Evolutionary conservation across 2,329 filamentous ascomycete species (phyloP), one percentile per base, ranked within the genome.

Genomic region (Pseudocercospora macadamiae): DNA sequence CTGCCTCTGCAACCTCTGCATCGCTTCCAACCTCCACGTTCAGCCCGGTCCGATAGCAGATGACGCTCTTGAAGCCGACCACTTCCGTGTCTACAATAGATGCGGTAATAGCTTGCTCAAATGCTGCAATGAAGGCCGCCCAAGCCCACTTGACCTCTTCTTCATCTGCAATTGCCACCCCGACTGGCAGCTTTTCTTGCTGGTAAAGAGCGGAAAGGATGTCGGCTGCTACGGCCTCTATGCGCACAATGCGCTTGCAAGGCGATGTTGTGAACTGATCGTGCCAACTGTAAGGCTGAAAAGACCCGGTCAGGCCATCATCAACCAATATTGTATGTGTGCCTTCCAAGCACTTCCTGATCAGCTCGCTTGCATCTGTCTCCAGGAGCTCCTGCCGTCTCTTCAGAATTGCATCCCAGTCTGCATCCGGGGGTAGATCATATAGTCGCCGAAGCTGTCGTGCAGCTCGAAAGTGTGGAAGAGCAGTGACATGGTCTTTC

Each of bases 31-130:
- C 70, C n/a, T 82, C 76, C 14, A 93, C 79, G 36, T 84, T 83
- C 4, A 93, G 78, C 0, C 91, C 91, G 0, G 87, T 90, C 12
- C 90, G 83, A 71, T 95, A 95, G 75, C 90, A 93, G 55, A 96
- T 85, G 49, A 93, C 86, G 1, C 87, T 90, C 73, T 96, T 95
- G 81, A 96, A 96, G 2, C 84, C 91, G 1, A 85, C 89, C 1
- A 96, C 86, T 16, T 87, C 82, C 0, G 83, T 76, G 68, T 95
- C 87, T 0, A 79, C 76, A 23, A 92, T 79, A 2, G 84, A 82
- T 1, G 79, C 73, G 9, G 76, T 70, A 32, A 95, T 86, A 21
- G 79, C 73, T 2, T 73, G 69, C 53, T 79, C 76, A 57, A 87
- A 86, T 3, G 79, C 76, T 2, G 74, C 73, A 10, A 81, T 74